Evolutionary conservation across 2,329 filamentous ascomycete genomes (phyloP).

Genomic region (Ophiocordyceps robertsii): DNA sequence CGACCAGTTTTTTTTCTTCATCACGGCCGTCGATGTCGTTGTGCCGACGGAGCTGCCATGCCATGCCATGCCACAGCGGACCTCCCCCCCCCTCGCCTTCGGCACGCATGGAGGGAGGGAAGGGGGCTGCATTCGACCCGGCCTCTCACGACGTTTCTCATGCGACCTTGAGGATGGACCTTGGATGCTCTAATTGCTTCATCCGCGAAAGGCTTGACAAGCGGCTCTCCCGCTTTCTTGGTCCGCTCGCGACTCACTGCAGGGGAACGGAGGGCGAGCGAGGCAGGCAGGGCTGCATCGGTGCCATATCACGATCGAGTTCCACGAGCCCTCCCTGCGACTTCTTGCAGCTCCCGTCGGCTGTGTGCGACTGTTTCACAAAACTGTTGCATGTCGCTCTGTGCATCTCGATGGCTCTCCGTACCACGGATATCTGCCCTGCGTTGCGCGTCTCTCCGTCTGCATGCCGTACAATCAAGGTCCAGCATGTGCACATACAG

Average conservation of each 20-base stretch:
- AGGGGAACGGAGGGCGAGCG: neutral
- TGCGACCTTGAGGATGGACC: neutral
- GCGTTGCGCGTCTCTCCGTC: no score
- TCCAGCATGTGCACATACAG: no score
- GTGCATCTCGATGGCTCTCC: neutral
- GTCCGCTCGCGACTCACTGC: neutral
- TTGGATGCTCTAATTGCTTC: neutral
- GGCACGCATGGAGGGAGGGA: neutral
- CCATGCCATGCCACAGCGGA: neutral
- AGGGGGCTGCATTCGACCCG: neutral
- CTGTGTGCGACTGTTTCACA: neutral
- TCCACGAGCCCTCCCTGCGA: neutral
- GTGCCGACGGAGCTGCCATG: neutral
- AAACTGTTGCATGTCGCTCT: neutral
- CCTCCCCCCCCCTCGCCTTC: neutral
- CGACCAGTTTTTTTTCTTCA: neutral
- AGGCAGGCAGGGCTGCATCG: neutral
- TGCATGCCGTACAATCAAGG: no score
- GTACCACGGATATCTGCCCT: neutral
- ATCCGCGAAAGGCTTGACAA: neutral
- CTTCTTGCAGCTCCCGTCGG: neutral
- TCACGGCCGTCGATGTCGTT: neutral
- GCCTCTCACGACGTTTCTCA: neutral
- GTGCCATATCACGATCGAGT: neutral
- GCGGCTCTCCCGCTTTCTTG: neutral